A percentile compares a stretch with the other conserved stretches of the same genome.
These are phyloP conservation scores for Arabidopsis lyrata DNA, from an alignment of 441 rosid genomes.

Conservation along the genomic window DNA sequence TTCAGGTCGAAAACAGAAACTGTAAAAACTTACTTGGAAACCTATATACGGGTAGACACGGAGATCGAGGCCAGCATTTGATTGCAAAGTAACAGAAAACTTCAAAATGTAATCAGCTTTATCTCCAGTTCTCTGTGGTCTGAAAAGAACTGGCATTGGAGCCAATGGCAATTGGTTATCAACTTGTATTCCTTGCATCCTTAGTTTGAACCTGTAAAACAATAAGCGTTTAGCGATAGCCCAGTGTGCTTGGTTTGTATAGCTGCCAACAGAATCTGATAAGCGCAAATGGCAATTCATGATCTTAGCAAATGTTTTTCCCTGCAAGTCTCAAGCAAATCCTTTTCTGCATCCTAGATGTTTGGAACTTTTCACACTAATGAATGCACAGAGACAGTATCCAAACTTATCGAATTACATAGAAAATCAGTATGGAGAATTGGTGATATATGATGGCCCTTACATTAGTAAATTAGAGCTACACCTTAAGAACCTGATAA, in stretches of 20 bases:
- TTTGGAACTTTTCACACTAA: conserved; percentile 20
- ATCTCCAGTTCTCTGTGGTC: conserved; percentile 86
- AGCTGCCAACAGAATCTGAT: conserved; percentile 17
- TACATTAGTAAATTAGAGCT: conserved; percentile 15
- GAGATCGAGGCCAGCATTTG: conserved; percentile 85
- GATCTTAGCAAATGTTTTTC: conserved; percentile 24
- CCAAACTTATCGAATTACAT: neutral
- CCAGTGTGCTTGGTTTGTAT: conserved; percentile 14
- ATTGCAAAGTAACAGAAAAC: conserved; percentile 80
- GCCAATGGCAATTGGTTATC: conserved; percentile 97
- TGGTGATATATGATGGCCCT: conserved; percentile 20
- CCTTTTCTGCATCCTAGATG: conserved; percentile 14
- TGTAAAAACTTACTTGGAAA: conserved; percentile 62
- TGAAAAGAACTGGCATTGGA: conserved; percentile 95
- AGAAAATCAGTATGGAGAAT: conserved; percentile 20
- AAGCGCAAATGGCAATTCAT: conserved; percentile 20
- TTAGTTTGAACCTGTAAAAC: conserved; percentile 75
- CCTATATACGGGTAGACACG: conserved; percentile 90
- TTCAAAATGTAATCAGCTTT: conserved; percentile 77
- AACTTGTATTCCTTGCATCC: conserved; percentile 88
- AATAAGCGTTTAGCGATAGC: conserved; percentile 26
- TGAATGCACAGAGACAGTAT: conserved; percentile 5
- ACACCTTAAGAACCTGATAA: conserved; percentile 31
- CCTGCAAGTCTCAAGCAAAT: conserved; percentile 15
- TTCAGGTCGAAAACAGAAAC: conserved; percentile 11